Base-by-base conservation (phyloP, 2,329 filamentous ascomycete species). In the Sarocladium oryzae region DNA sequence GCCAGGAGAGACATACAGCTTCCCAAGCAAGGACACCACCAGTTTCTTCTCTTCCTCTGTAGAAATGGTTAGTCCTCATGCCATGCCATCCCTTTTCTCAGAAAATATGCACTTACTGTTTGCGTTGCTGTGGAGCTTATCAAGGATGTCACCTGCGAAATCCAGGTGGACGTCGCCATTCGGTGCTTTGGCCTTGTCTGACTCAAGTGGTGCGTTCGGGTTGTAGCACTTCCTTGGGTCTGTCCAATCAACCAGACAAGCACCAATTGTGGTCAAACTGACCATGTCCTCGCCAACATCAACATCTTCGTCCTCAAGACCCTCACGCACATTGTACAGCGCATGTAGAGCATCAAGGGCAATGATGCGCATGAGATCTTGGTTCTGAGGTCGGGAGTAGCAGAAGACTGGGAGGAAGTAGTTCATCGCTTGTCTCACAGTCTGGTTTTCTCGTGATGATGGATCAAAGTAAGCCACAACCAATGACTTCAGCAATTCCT, bases 361-460 rank as follows among this genome's bases (percentile, higher is more conserved):
- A 18, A 96, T 79, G 16, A 75, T 71, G 6, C 83, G 81, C 86
- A 97, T 90, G 30, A 89, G 77, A 24, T 86, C 79, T 56, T 93
- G 90, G 61, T 96, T 96, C 56, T 88, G 86, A 3, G 84, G 68
- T 2, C 88, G 80, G 7, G 87, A 91, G 67, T 92, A 95, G 66
- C 89, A 93, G 71, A 95, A 97, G 0, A 96, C 91, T 0, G 92
- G 92, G 32, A 97, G 73, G 76, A 96, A 96, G 68, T 97, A 97
- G 57, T 88, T 89, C 51, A 97, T 75, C 0, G 88, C 86, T 67
- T 97, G 92, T 20, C 90, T 78, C 6, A 96, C 83, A 8, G 84
- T 84, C 57, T 92, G 86, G 63, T 96, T 96, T 24, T 79, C 76
- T 1, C 81, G 78, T 3, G 88, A 93, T 4, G 87, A 82, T 0